Conservation (phyloP, 2,329 filamentous ascomycete genomes). For the Phyllosticta citriasiana region DNA sequence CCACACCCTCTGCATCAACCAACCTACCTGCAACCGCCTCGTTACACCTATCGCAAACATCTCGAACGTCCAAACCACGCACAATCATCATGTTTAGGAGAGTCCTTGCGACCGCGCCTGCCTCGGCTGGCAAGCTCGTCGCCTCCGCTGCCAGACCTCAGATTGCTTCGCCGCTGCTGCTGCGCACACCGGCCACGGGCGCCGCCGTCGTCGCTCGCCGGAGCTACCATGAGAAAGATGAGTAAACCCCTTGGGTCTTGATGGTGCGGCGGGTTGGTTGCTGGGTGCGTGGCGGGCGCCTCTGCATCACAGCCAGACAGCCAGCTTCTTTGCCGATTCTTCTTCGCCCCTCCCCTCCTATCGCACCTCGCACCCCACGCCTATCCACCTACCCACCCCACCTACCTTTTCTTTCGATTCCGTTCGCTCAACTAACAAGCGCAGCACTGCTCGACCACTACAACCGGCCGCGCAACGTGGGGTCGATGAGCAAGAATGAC, state of each 20-base stretch:
- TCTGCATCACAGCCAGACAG: background rate
- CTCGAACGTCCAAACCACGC: background rate
- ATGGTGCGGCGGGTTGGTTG: background rate
- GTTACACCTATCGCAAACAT: background rate
- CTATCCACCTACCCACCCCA: background rate
- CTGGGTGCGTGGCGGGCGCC: background rate
- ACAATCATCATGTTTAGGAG: constrained; percentile 46
- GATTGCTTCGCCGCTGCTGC: constrained; percentile 34
- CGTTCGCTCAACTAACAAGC: constrained; percentile 26
- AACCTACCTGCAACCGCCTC: constrained; percentile 16
- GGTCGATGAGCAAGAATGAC: constrained; percentile 70
- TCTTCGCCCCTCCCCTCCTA: background rate
- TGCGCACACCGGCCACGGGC: constrained; percentile 29
- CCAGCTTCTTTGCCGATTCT: background rate
- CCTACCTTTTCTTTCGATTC: background rate
- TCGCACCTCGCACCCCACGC: background rate
- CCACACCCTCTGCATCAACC: constrained; percentile 13
- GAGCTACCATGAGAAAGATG: constrained; percentile 58
- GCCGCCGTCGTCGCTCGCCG: constrained; percentile 32
- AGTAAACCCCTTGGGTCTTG: constrained; percentile 22
- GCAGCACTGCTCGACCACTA: constrained; percentile 66
- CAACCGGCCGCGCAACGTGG: constrained; percentile 68
- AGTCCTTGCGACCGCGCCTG: constrained; percentile 44
- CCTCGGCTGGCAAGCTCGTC: constrained; percentile 41
- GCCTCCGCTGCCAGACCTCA: constrained; percentile 37